These are phyloP conservation scores for Sorghum bicolor DNA, from an alignment of 176 grass and related monocot species.

Conservation along the genomic window Sorghum_bicolor_NCBIv3 NC_012872.2:12715001-12715500, in stretches of 20 bases:
- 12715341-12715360: conserved; percentile 67
- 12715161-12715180: conserved; percentile 80
- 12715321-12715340: conserved; percentile 55
- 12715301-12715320: conserved; percentile 84
- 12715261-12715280: conserved; percentile 73
- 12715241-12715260: conserved; percentile 76
- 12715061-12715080: conserved; percentile 81
- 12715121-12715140: conserved; percentile 76
- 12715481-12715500: conserved; percentile 75
- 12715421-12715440: conserved; percentile 71
- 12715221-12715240: conserved; percentile 91
- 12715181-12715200: conserved; percentile 81
- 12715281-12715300: conserved; percentile 67
- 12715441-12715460: conserved; percentile 62
- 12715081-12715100: conserved; percentile 51
- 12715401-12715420: conserved; percentile 63
- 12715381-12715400: conserved; percentile 69
- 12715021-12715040: conserved; percentile 59
- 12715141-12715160: conserved; percentile 64
- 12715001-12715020: conserved; percentile 75
- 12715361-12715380: conserved; percentile 85
- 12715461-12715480: conserved; percentile 59
- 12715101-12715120: conserved; percentile 78
- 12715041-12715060: conserved; percentile 69
- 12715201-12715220: conserved; percentile 67